Evolutionary conservation across 2,329 filamentous ascomycete species (phyloP).

Genomic region (Triangularia verruculosa): DNA sequence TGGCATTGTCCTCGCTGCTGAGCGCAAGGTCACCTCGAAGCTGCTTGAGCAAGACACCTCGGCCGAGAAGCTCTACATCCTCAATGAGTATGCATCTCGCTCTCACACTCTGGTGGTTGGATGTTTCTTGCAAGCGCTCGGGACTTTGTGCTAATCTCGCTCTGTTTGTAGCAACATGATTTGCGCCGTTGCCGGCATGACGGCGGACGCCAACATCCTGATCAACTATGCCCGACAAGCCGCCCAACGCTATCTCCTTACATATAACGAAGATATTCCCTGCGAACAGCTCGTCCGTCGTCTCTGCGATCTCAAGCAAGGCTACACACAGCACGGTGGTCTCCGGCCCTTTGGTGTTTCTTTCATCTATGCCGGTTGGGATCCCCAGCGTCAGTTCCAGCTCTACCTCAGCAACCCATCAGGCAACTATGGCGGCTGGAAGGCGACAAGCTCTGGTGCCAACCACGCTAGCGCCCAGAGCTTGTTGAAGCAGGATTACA

Average conservation of each 20-base stretch:
- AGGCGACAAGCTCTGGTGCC: constrained; percentile 94
- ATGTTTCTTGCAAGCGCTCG: no score
- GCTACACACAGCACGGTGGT: constrained; percentile 98
- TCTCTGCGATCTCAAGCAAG: constrained; percentile 97
- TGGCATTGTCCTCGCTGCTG: constrained; percentile 95
- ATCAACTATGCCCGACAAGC: constrained; percentile 99
- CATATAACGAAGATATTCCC: constrained; percentile 99
- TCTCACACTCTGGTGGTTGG: no score
- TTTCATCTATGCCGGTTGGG: constrained; percentile 99
- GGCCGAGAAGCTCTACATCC: constrained; percentile 98
- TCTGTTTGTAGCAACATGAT: constrained; percentile 87
- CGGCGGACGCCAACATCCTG: constrained; percentile 98
- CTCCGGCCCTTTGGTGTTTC: constrained; percentile 97
- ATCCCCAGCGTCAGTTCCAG: constrained; percentile 94
- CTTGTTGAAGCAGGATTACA: constrained; percentile 98
- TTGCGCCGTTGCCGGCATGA: constrained; percentile 98
- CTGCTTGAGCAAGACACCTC: constrained; percentile 98
- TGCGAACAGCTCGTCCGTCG: constrained; percentile 97
- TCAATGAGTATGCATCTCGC: constrained; percentile 98
- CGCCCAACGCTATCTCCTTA: constrained; percentile 95
- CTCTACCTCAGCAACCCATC: constrained; percentile 98
- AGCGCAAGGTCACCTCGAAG: constrained; percentile 99
- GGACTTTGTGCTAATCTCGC: background rate
- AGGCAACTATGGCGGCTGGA: constrained; percentile 99
- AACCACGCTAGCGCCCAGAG: constrained; percentile 98